phyloP scores from a whole-genome alignment of 768 basidiomycete species.

The Solioccasus polychromus region DNA sequence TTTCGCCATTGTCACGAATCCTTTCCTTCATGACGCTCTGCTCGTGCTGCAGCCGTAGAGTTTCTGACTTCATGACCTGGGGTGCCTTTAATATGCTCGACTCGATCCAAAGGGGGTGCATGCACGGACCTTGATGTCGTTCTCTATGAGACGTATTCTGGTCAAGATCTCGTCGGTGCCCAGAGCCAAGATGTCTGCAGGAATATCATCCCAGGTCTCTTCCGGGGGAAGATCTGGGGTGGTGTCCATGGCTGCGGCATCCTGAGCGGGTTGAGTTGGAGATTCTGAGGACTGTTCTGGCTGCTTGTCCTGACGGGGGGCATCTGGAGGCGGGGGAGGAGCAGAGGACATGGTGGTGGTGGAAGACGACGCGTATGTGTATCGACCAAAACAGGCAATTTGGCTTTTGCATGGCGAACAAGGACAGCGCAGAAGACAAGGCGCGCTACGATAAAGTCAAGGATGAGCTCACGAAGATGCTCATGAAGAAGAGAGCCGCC shows the following conservation, averaged over 20 bases:
- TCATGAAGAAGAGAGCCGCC: constrained; percentile 68
- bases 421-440: constrained; percentile 62
- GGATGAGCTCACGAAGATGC: constrained; percentile 70
- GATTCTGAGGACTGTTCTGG: constrained; percentile 40
- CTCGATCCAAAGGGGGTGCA: not conserved
- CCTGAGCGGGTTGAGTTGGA: constrained; percentile 31
- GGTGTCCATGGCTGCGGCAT: constrained; percentile 61
- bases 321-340: constrained; percentile 47
- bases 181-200: constrained; percentile 77
- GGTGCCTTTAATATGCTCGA: not conserved
- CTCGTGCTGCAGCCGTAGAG: constrained; percentile 87
- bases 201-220: constrained; percentile 90
- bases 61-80: constrained; percentile 97
- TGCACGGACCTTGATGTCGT: constrained; percentile 82
- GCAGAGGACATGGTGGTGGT: constrained; percentile 50
- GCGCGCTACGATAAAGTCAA: constrained; percentile 68
- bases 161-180: constrained; percentile 86
- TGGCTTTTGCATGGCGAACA: constrained; percentile 34
- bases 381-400: constrained; percentile 25
- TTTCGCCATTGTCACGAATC: constrained; percentile 96
- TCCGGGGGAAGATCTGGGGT: constrained; percentile 66
- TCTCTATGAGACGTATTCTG: constrained; percentile 90
- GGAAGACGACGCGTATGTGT: constrained; percentile 25
- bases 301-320: constrained; percentile 48
- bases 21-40: constrained; percentile 97